Conservation (phyloP, 257 asterid species). For the Solanum acaule region DNA sequence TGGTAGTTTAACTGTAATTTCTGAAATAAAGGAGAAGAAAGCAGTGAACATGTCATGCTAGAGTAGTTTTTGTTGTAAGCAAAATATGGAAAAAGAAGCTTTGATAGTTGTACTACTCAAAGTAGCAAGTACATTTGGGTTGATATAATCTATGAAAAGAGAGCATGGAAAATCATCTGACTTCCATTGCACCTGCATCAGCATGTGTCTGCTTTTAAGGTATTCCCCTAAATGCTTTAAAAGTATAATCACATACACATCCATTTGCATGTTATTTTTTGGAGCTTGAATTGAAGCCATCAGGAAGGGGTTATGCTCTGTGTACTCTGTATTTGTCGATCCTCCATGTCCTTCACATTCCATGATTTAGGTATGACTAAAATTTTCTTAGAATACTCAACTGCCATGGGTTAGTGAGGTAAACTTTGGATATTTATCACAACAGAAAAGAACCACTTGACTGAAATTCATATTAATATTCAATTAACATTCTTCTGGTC, state of each 20-base stretch:
- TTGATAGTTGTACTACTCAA: neutral
- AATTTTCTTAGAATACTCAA: neutral
- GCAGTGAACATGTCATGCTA: neutral
- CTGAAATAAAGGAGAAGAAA: neutral
- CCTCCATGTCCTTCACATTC: neutral
- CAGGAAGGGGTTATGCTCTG: neutral
- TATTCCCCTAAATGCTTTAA: too few species aligned
- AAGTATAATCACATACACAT: too few species aligned
- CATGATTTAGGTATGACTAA: neutral
- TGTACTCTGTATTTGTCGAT: neutral
- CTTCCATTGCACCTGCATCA: neutral
- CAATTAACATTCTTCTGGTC: neutral
- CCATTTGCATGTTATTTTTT: neutral
- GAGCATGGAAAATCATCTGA: neutral
- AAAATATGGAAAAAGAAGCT: neutral
- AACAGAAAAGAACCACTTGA: neutral
- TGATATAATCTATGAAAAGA: neutral
- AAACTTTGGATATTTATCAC: neutral
- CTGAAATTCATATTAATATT: neutral
- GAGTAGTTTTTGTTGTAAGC: neutral
- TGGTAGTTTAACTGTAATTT: neutral
- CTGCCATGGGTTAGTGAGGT: neutral
- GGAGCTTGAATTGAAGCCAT: neutral
- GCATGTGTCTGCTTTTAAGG: neutral
- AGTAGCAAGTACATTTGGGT: neutral